These are phyloP conservation scores for Brassica rapa DNA, from an alignment of 345 rosid genomes.

Conservation along the genomic window DNA sequence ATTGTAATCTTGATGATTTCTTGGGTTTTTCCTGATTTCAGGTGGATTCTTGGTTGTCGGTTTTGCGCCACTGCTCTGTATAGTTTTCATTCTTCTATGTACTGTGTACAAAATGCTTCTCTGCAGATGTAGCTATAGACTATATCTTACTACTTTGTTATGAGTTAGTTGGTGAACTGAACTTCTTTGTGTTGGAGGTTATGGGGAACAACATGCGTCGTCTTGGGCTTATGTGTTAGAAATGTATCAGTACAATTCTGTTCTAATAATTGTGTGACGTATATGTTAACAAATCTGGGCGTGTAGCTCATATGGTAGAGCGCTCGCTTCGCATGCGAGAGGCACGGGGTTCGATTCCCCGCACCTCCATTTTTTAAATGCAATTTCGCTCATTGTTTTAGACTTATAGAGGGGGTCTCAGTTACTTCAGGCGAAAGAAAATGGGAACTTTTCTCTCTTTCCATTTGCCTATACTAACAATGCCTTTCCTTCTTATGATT, in stretches of 20 bases:
- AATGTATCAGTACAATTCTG: background rate
- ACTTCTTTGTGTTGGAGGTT: background rate
- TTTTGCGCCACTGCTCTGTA: conserved; percentile 39
- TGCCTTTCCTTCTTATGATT: conserved; percentile 6
- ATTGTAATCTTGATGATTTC: background rate
- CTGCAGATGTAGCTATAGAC: background rate
- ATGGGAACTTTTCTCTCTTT: too few relatives aligned
- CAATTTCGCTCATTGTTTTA: too few relatives aligned
- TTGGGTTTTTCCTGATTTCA: conserved; percentile 20
- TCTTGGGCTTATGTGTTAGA: background rate
- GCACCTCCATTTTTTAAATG: background rate
- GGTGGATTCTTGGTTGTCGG: conserved; percentile 78
- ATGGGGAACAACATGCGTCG: background rate
- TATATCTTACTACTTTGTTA: conserved; percentile 1
- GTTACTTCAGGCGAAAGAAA: too few relatives aligned
- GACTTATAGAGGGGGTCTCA: too few relatives aligned
- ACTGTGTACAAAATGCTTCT: conserved; percentile 31
- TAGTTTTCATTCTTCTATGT: conserved; percentile 44
- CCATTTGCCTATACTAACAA: too few relatives aligned
- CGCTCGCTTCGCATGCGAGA: conserved; percentile 99
- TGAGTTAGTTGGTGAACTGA: conserved; percentile 8
- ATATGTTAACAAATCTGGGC: too few relatives aligned
- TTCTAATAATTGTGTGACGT: too few relatives aligned
- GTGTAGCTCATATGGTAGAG: conserved; percentile 56
- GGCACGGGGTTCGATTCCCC: conserved; percentile 70